phyloP scores from a whole-genome alignment of 2,329 filamentous ascomycete species.

The Verruconis gallopava region DNA sequence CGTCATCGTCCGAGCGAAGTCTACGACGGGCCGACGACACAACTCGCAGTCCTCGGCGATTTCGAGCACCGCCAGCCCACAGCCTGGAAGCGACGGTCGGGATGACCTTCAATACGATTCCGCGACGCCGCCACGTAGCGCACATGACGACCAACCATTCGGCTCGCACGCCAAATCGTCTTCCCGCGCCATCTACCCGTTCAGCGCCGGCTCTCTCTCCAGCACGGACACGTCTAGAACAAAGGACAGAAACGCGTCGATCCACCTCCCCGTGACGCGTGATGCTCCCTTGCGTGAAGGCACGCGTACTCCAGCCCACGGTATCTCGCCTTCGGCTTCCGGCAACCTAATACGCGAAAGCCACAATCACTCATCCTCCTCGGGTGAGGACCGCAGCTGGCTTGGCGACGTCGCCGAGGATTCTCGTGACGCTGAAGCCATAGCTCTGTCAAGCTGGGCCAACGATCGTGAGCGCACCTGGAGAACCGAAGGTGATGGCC shows the following conservation, averaged over 20 bases:
- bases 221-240: constrained; percentile 3
- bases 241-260: constrained; percentile 1
- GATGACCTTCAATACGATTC: background rate
- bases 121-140: background rate
- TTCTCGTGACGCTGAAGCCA: background rate
- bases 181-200: background rate
- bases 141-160: background rate
- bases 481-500: background rate
- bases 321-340: background rate
- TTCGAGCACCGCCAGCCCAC: constrained; percentile 1
- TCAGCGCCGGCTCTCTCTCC: background rate
- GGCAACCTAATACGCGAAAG: background rate
- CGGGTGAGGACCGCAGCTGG: constrained; percentile 6
- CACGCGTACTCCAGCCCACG: constrained; percentile 1
- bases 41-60: constrained; percentile 4
- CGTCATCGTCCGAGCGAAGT: constrained; percentile 1
- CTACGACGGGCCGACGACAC: background rate
- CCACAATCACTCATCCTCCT: background rate
- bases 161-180: background rate
- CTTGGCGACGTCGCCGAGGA: background rate
- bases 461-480: background rate
- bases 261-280: background rate
- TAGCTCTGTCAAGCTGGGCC: background rate
- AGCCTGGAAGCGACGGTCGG: constrained; percentile 4
- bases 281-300: background rate